These are phyloP conservation scores for Opeltia flavorubescens DNA, from an alignment of 495 filamentous ascomycete genomes.

Conservation along the genomic window DNA sequence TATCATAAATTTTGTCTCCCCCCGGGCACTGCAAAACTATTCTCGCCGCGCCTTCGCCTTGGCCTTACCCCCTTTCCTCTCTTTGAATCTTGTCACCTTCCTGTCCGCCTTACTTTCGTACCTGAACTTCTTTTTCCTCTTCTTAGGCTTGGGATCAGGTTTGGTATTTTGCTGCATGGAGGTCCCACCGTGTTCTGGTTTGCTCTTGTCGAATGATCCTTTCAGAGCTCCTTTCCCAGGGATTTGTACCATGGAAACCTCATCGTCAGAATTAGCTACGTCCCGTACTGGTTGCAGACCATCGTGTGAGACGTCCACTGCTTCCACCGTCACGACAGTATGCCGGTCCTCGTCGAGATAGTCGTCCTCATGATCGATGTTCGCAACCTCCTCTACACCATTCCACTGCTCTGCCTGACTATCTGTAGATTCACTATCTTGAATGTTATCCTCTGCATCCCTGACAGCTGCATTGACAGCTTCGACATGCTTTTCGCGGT, in stretches of 20 bases:
- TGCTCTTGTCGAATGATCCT: conserved; percentile 3
- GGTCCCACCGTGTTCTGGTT: conserved; percentile 21
- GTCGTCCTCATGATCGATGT: conserved; percentile 72
- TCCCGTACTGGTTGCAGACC: conserved; percentile 40
- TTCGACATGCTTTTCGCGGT: conserved; percentile 64
- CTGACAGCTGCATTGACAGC: conserved; percentile 49
- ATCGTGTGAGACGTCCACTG: conserved; percentile 66
- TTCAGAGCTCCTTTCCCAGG: neutral
- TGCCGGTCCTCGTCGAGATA: conserved; percentile 94
- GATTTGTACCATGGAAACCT: neutral
- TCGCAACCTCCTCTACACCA: conserved; percentile 47
- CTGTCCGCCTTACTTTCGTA: conserved; percentile 81
- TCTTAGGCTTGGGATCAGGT: conserved; percentile 43
- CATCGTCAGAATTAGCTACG: conserved; percentile 15
- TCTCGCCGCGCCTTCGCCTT: conserved; percentile 28
- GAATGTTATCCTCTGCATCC: conserved; percentile 34
- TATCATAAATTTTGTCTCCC: neutral
- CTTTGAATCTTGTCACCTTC: conserved; percentile 48
- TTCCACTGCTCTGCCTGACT: conserved; percentile 25
- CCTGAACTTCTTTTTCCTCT: conserved; percentile 78
- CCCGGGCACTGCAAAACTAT: neutral
- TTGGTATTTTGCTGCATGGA: conserved; percentile 30
- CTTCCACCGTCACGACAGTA: conserved; percentile 85
- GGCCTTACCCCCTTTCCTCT: conserved; percentile 44
- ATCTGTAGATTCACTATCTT: conserved; percentile 23